Percentiles rank a stretch among this genome's conserved stretches.
phyloP scores from a whole-genome alignment of 2,329 filamentous ascomycete genomes.

The Colletotrichum cereale region DNA sequence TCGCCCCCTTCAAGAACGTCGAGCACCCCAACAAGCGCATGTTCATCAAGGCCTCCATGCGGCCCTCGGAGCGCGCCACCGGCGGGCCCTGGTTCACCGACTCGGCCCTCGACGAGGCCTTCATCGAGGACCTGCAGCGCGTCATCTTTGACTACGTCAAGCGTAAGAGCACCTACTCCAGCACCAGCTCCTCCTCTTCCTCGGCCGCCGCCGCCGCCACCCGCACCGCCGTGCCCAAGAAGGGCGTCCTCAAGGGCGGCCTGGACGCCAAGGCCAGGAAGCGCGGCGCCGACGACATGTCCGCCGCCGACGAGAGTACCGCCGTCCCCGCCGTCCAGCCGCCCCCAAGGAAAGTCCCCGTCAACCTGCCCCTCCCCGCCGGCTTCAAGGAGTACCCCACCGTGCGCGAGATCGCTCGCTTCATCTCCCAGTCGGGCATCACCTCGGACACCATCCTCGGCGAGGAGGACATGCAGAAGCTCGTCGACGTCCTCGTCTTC shows the following conservation, averaged over 20 bases:
- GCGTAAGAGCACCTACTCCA: slow-evolving; percentile 76
- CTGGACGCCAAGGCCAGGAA: slow-evolving; percentile 62
- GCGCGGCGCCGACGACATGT: slow-evolving; percentile 62
- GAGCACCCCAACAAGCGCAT: slow-evolving; percentile 93
- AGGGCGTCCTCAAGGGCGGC: slow-evolving; percentile 65
- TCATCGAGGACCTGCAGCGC: slow-evolving; percentile 82
- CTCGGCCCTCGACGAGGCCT: slow-evolving; percentile 87
- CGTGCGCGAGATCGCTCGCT: slow-evolving; percentile 79
- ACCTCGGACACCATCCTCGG: slow-evolving; percentile 78
- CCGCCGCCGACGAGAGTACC: slow-evolving; percentile 49
- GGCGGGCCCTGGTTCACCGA: slow-evolving; percentile 97
- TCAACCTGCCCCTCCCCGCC: slow-evolving; percentile 67
- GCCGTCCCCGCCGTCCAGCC: slow-evolving; percentile 48
- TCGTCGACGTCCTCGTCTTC: slow-evolving; percentile 89
- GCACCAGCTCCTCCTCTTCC: slow-evolving; percentile 49
- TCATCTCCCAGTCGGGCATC: slow-evolving; percentile 76
- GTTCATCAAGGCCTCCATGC: slow-evolving; percentile 90
- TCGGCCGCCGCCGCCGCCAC: slow-evolving; percentile 43
- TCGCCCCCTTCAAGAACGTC: slow-evolving; percentile 91
- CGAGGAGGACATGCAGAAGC: slow-evolving; percentile 83
- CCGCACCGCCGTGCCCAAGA: slow-evolving; percentile 65
- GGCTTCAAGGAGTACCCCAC: slow-evolving; percentile 86
- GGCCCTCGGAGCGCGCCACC: slow-evolving; percentile 89
- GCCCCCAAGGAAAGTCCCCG: slow-evolving; percentile 51
- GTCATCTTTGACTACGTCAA: slow-evolving; percentile 82